A percentile compares a stretch with the other conserved stretches of the same genome.
These are phyloP conservation scores for Erodium texanum DNA, from an alignment of 441 rosid genomes.

Conservation along the genomic window DNA sequence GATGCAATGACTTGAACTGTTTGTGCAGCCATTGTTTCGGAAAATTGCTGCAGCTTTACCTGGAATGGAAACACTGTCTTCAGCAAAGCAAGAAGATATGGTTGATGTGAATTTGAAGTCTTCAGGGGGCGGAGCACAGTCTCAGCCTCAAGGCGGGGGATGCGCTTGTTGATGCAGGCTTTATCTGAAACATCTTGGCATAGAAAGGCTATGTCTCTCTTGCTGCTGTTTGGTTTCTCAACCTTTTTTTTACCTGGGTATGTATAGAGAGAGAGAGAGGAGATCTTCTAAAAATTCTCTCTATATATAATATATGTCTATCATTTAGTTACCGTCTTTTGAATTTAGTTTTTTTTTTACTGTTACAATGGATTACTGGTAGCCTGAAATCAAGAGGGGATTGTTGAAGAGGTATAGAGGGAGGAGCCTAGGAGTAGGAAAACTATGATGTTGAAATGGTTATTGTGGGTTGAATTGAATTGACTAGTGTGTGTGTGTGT, in stretches of 20 bases:
- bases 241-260: not conserved
- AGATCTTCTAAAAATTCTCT: too few species aligned
- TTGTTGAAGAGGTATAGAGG: not conserved
- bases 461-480: not conserved
- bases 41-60: slow-evolving; percentile 62
- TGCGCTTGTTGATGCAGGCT: slow-evolving; percentile 23
- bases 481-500: not conserved
- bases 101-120: slow-evolving; percentile 57
- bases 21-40: slow-evolving; percentile 47
- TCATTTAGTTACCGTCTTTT: not conserved
- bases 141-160: slow-evolving; percentile 24
- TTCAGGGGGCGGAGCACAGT: slow-evolving; percentile 34
- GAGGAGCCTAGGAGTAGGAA: slow-evolving; percentile 1
- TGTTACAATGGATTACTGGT: not conserved
- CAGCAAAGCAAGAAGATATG: slow-evolving; percentile 62
- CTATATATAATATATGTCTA: slow-evolving; percentile 15
- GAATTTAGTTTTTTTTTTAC: too few species aligned
- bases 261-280: too few species aligned
- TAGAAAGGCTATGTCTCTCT: not conserved
- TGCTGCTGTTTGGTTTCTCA: slow-evolving; percentile 4
- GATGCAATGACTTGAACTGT: too few species aligned
- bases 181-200: slow-evolving; percentile 3
- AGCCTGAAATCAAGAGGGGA: not conserved
- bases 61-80: slow-evolving; percentile 56
- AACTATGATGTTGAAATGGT: not conserved